Conservation (phyloP, 2,329 filamentous ascomycete species). For the Trichoderma sp. region DNA sequence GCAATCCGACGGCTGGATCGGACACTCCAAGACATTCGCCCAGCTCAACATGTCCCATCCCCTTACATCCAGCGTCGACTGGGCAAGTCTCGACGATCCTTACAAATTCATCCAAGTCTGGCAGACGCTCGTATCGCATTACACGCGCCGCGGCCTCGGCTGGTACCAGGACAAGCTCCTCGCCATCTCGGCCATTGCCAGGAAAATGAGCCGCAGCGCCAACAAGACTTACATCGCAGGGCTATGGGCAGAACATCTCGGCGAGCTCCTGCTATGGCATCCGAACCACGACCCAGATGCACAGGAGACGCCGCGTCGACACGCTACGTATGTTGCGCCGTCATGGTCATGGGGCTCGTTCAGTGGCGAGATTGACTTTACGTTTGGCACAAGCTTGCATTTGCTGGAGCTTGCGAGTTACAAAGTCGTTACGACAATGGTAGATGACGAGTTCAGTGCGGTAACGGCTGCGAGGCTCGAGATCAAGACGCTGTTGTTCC, state of each 20-base stretch:
- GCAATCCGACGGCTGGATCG: not conserved
- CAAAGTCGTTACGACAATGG: not conserved
- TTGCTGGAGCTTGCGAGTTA: not conserved
- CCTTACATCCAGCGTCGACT: conserved; percentile 3
- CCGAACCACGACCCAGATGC: conserved; percentile 11
- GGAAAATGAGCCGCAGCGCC: not conserved
- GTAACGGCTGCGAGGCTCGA: not conserved
- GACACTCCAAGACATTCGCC: conserved; percentile 7
- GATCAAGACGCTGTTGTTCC: conserved; percentile 2
- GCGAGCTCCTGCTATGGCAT: not conserved
- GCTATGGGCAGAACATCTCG: not conserved
- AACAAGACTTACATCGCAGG: not conserved
- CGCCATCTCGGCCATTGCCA: conserved; percentile 11
- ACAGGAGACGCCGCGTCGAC: not conserved
- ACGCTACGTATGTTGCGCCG: conserved; percentile 8
- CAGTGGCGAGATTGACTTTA: conserved; percentile 14
- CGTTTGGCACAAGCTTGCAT: not conserved
- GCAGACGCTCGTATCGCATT: conserved; percentile 14
- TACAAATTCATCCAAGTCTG: conserved; percentile 7
- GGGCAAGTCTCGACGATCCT: not conserved
- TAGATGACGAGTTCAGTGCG: not conserved
- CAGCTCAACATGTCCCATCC: conserved; percentile 7
- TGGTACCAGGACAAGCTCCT: conserved; percentile 18
- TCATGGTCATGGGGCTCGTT: conserved; percentile 14
- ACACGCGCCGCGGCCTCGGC: conserved; percentile 10